Evolutionary conservation across 73 alveolate species (phyloP).

Genomic region (Uronychia binucleata): DNA sequence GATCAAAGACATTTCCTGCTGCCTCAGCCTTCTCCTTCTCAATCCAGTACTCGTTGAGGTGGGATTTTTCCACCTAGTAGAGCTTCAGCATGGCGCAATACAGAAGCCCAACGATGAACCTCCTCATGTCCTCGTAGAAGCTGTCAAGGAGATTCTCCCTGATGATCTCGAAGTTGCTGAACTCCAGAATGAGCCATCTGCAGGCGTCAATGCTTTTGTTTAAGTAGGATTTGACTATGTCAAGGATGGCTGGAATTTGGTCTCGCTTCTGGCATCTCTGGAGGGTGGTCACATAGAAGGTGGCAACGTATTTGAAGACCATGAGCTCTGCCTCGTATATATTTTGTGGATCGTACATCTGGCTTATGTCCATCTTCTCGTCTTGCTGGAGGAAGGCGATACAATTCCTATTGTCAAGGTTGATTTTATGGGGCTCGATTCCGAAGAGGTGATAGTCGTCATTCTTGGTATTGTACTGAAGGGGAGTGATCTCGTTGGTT

Average conservation of each 20-base stretch:
- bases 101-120: constrained; percentile 46
- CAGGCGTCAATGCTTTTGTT: constrained; percentile 43
- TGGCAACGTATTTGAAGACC: constrained; percentile 49
- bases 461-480: constrained; percentile 32
- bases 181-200: constrained; percentile 50
- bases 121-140: constrained; percentile 52
- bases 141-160: constrained; percentile 43
- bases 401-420: neutral
- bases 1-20: neutral
- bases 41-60: constrained; percentile 37
- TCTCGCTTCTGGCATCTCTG: constrained; percentile 34
- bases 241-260: constrained; percentile 38
- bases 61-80: constrained; percentile 44
- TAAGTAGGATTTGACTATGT: constrained; percentile 51
- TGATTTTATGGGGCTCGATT: neutral
- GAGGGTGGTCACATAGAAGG: constrained; percentile 52
- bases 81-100: constrained; percentile 67
- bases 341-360: constrained; percentile 1
- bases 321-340: constrained; percentile 17
- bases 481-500: constrained; percentile 34
- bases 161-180: constrained; percentile 41
- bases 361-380: neutral
- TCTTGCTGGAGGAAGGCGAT: neutral
- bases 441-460: constrained; percentile 42
- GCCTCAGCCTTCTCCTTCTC: neutral